These are phyloP conservation scores for Sordariomycetes sp. DNA, from an alignment of 2,329 filamentous ascomycete genomes.

Conservation along the genomic window DNA sequence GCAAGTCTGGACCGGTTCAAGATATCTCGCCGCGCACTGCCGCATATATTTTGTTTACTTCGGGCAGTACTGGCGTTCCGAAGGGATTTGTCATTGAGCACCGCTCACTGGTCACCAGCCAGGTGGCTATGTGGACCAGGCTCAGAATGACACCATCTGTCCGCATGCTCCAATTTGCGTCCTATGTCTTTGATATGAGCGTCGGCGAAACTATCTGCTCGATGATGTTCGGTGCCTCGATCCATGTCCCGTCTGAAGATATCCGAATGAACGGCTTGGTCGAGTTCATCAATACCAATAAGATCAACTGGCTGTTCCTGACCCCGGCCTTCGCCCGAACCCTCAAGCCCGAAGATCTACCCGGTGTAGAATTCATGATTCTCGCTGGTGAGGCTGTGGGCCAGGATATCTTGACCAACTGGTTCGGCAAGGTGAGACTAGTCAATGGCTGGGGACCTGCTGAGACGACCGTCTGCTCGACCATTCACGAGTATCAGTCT, in stretches of 20 bases:
- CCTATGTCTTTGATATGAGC: slow-evolving; percentile 4
- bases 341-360: not conserved
- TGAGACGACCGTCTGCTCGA: slow-evolving; percentile 5
- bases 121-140: slow-evolving; percentile 2
- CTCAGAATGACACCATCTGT: not conserved
- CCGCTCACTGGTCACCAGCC: slow-evolving; percentile 1
- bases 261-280: slow-evolving; percentile 1
- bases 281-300: not conserved
- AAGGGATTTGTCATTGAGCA: slow-evolving; percentile 2
- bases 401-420: slow-evolving; percentile 7
- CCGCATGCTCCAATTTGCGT: slow-evolving; percentile 1
- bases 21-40: slow-evolving; percentile 3
- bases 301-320: slow-evolving; percentile 2
- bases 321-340: slow-evolving; percentile 3
- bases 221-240: slow-evolving; percentile 19
- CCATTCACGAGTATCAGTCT: not conserved
- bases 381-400: slow-evolving; percentile 8
- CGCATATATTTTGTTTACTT: slow-evolving; percentile 3
- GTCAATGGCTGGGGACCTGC: slow-evolving; percentile 11
- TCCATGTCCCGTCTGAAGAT: slow-evolving; percentile 28
- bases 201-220: slow-evolving; percentile 2
- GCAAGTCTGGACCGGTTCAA: not conserved
- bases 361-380: slow-evolving; percentile 3
- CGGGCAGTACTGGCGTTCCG: slow-evolving; percentile 1
- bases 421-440: slow-evolving; percentile 6